Conservation (phyloP, 352 stramenopile genomes). For the Aphanomyces euteiches region DNA sequence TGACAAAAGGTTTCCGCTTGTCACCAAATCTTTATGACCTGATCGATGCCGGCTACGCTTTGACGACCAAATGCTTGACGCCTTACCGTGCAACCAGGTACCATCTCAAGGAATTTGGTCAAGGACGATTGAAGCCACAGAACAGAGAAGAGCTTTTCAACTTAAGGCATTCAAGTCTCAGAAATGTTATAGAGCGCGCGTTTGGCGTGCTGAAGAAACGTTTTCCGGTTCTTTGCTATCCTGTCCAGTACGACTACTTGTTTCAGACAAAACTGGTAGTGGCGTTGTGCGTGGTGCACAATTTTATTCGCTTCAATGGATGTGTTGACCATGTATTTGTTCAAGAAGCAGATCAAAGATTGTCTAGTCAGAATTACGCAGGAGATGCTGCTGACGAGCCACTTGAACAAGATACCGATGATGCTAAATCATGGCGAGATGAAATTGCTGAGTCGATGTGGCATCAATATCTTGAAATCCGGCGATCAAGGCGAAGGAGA, state of each 20-base stretch:
- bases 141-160: constrained; percentile 31
- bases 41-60: not conserved
- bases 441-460: not conserved
- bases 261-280: not conserved
- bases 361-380: not conserved
- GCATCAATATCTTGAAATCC: not conserved
- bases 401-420: not conserved
- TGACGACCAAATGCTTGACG: constrained; percentile 1
- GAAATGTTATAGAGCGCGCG: constrained; percentile 27
- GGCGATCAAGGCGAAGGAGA: not conserved
- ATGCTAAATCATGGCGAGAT: not conserved
- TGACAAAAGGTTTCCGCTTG: not conserved
- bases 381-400: not conserved
- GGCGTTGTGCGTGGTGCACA: constrained; percentile 6
- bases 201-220: constrained; percentile 30
- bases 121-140: constrained; percentile 8
- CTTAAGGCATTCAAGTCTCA: constrained; percentile 17
- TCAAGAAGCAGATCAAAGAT: not conserved
- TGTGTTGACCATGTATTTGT: not conserved
- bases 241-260: not conserved
- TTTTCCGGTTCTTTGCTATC: not conserved
- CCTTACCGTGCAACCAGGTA: constrained; percentile 14
- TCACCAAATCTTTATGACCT: not conserved
- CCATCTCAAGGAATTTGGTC: constrained; percentile 33
- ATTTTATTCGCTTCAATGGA: not conserved